Evolutionary conservation across 1,284 basidiomycete genomes (phyloP), one percentile per base, ranked within the genome.

Genomic region (Uromyces viciae-fabae): DNA sequence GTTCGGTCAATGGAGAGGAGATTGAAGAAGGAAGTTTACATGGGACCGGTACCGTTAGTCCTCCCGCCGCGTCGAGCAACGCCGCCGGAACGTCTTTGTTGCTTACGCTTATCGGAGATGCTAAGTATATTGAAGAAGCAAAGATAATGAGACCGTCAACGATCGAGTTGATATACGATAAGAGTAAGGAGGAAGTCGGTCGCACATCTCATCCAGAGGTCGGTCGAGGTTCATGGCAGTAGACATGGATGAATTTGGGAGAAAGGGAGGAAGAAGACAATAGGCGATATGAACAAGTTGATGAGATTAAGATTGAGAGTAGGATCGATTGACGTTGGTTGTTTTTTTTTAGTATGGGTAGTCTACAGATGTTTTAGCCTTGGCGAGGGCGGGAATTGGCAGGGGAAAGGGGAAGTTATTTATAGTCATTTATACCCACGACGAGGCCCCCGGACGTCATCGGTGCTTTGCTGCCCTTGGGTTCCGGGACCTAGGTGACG

Each of bases 181-280:
- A n/a, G n/a, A n/a, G n/a, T n/a, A n/a, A n/a, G n/a, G n/a, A n/a
- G n/a, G n/a, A n/a, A n/a, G n/a, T n/a, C n/a, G n/a, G n/a, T n/a
- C 77, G 31, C 38, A 79, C 77, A 79, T 79, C 38, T 79, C 77
- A 43, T 79, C 77, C 15, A 79, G 56, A 11, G 77, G 77, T 56
- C 77, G 66, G 68, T 79, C 77, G 28, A 79, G 68, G 40, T 79
- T 79, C 77, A 79, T 79, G 40, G 77, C 77, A 43, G 77, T 38
- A 5, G 69, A 56, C 69, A 73, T 73, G 31, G 11, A 3, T 4
- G 52, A 31, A 49, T 40, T 17, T n/a, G 25, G 36, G 17, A 40
- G 17, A 5, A n/a, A 69, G 33, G 38, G 64, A 68, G 15, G 25
- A 14, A 28, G 66, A 46, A n/a, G n/a, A n/a, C n/a, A n/a, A n/a